A percentile compares a stretch with the other conserved stretches of the same genome.
phyloP scores from a whole-genome alignment of 2,329 filamentous ascomycete species.

The Ilyonectria destructans region DNA sequence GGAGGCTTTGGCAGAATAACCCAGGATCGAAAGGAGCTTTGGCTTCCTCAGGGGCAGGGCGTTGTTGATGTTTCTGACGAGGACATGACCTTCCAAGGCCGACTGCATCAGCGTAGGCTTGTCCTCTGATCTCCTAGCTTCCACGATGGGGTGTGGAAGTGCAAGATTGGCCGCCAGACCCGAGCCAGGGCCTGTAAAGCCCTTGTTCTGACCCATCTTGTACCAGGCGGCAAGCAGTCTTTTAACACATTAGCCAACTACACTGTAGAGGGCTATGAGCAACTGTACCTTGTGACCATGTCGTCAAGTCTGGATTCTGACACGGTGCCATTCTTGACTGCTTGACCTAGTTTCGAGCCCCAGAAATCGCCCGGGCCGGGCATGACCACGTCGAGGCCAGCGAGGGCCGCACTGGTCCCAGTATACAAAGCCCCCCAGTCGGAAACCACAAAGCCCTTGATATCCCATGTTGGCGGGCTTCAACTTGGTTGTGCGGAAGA shows the following conservation, averaged over 20 bases:
- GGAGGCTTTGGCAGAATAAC: constrained; percentile 6
- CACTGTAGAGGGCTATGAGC: too few species aligned
- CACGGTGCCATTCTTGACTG: constrained; percentile 11
- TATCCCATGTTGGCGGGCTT: too few species aligned
- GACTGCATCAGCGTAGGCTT: background rate
- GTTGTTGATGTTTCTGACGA: constrained; percentile 16
- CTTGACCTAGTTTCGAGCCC: constrained; percentile 11
- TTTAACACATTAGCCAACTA: background rate
- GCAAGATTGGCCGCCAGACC: constrained; percentile 7
- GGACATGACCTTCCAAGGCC: constrained; percentile 16
- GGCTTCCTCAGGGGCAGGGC: constrained; percentile 15
- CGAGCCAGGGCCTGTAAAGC: background rate
- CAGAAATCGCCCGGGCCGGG: constrained; percentile 63
- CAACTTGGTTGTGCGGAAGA: too few species aligned
- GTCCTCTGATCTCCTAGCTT: background rate
- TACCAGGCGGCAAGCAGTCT: constrained; percentile 17
- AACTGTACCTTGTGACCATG: constrained; percentile 19
- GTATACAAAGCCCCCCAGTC: constrained; percentile 80
- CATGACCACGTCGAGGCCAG: constrained; percentile 81
- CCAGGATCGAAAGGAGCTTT: constrained; percentile 12
- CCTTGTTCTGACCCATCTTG: constrained; percentile 7
- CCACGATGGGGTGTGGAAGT: background rate
- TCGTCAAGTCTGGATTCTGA: constrained; percentile 6
- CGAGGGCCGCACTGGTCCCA: constrained; percentile 67
- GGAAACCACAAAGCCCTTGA: constrained; percentile 73